These are phyloP conservation scores for Carex cristatella DNA, from an alignment of 176 grass and related monocot species.

Conservation along the genomic window DNA sequence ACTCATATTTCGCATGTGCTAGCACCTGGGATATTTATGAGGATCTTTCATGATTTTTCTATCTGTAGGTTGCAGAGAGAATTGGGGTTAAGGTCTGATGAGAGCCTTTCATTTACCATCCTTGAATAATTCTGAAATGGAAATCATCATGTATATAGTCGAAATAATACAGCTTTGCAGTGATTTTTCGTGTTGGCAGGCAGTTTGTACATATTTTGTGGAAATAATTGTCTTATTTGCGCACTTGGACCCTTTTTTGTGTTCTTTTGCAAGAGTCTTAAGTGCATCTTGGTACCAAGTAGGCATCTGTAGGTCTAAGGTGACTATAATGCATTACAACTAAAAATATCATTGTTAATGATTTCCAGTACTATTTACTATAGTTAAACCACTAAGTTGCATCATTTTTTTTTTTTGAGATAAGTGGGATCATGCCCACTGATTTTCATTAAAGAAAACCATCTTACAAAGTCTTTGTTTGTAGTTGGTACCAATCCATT, in stretches of 20 bases:
- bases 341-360: background rate
- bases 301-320: background rate
- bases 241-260: background rate
- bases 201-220: conserved; percentile 12
- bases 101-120: background rate
- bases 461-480: no score
- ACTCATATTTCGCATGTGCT: background rate
- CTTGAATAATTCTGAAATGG: background rate
- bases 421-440: no score
- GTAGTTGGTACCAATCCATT: no score
- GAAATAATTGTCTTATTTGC: background rate
- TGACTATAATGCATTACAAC: background rate
- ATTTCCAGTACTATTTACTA: background rate
- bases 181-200: background rate
- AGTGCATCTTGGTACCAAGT: background rate
- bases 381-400: background rate
- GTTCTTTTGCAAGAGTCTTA: background rate
- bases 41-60: background rate
- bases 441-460: no score
- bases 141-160: background rate
- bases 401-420: background rate
- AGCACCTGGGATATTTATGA: background rate
- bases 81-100: conserved; percentile 35
- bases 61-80: conserved; percentile 36
- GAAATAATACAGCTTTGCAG: background rate